These are phyloP conservation scores for Cyclostephanos invisitatus DNA, from an alignment of 108 stramenopile species.

Conservation along the genomic window DNA sequence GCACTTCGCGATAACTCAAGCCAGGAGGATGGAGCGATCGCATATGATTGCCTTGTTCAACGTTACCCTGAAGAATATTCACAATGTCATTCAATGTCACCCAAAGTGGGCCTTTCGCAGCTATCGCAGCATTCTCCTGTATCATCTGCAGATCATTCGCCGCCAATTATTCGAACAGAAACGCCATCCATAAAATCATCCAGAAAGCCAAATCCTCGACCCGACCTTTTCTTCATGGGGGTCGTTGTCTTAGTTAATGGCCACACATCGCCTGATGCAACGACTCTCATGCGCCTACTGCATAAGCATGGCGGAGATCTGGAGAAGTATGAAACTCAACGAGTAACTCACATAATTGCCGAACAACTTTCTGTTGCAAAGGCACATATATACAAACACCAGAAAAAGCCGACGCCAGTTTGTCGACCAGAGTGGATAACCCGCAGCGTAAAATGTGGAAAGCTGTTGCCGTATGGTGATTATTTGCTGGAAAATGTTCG, in stretches of 20 bases:
- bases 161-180: constrained; percentile 6
- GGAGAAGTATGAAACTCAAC: constrained; percentile 81
- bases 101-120: background rate
- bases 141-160: background rate
- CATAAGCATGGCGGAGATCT: constrained; percentile 80
- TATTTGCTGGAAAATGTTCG: constrained; percentile 64
- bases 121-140: constrained; percentile 1
- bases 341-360: constrained; percentile 83
- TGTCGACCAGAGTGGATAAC: constrained; percentile 73
- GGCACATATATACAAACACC: constrained; percentile 72
- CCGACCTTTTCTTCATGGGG: constrained; percentile 77
- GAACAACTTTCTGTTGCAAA: constrained; percentile 77
- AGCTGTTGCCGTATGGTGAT: constrained; percentile 63
- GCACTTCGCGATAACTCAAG: background rate
- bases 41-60: background rate
- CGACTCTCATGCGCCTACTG: constrained; percentile 69
- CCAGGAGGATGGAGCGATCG: constrained; percentile 1
- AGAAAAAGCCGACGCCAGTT: constrained; percentile 65
- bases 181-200: background rate
- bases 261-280: constrained; percentile 71
- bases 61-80: background rate
- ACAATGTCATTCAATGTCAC: background rate
- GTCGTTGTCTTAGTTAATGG: constrained; percentile 79
- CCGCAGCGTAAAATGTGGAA: constrained; percentile 56
- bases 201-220: constrained; percentile 30